These are phyloP conservation scores for Drosera spatulata DNA, from an alignment of 179 eudicot genomes.

Conservation along the genomic window DNA sequence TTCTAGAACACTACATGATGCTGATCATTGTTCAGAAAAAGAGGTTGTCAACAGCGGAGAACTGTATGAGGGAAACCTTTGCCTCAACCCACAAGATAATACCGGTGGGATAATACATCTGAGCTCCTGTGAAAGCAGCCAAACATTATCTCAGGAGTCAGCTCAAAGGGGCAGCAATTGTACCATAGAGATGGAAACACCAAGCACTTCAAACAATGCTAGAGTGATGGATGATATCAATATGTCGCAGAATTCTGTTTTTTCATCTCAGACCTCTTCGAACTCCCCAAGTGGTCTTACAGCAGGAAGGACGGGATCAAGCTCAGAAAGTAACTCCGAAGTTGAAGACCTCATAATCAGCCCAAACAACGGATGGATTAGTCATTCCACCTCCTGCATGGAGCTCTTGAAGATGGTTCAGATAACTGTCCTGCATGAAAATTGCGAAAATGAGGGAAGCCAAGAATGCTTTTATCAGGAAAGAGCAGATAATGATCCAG, in stretches of 20 bases:
- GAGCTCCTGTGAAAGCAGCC: conserved; percentile 15
- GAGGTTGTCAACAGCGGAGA: conserved; percentile 15
- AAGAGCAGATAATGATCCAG: conserved; percentile 8
- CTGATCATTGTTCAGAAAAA: conserved; percentile 9
- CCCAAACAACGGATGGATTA: conserved; percentile 14
- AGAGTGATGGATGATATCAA: conserved; percentile 33
- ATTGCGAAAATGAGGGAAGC: conserved; percentile 6
- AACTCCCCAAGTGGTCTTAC: conserved; percentile 23
- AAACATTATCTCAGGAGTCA: conserved; percentile 18
- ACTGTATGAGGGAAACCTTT: conserved; percentile 5
- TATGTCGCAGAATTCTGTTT: conserved; percentile 47
- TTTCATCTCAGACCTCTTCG: conserved; percentile 43
- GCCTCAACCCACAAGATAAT: conserved; percentile 20
- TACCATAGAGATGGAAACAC: conserved; percentile 20
- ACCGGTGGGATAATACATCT: conserved; percentile 9
- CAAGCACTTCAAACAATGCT: conserved; percentile 23
- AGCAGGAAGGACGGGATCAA: conserved; percentile 16
- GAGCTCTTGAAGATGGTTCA: conserved; percentile 47
- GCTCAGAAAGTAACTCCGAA: conserved; percentile 15
- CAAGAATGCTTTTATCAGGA: conserved; percentile 6
- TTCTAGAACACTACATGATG: conserved; percentile 10
- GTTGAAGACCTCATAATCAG: conserved; percentile 16
- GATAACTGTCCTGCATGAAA: conserved; percentile 15
- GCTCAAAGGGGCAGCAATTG: conserved; percentile 13
- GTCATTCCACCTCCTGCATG: conserved; percentile 30